Percentiles rank a stretch among this genome's conserved stretches.
These are phyloP conservation scores for Camellia oleifera DNA, from an alignment of 179 eudicot species.

Conservation along the genomic window DNA sequence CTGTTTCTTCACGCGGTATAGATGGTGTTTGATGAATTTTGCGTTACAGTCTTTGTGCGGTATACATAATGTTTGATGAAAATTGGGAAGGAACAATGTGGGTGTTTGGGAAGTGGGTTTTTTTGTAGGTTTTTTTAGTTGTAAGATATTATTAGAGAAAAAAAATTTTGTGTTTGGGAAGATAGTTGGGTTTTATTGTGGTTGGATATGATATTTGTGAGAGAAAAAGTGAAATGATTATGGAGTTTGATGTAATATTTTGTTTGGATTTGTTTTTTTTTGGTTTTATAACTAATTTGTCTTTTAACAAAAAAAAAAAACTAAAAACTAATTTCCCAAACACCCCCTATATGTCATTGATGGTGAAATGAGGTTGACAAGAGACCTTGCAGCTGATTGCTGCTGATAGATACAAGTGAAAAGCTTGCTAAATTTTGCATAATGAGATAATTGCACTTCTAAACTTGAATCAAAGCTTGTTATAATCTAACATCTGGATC, in stretches of 20 bases:
- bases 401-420: not conserved
- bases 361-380: slow-evolving; percentile 6
- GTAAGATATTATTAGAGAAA: too few relatives aligned
- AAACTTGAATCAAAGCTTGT: not conserved
- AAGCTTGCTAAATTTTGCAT: not conserved
- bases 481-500: not conserved
- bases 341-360: not conserved
- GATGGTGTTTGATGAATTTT: not conserved
- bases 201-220: too few relatives aligned
- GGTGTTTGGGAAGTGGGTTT: too few relatives aligned
- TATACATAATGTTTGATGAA: not conserved
- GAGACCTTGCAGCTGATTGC: not conserved
- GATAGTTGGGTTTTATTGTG: too few relatives aligned
- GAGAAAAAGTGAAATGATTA: too few relatives aligned
- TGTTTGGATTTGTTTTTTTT: too few relatives aligned
- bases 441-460: not conserved
- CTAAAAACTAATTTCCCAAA: too few relatives aligned
- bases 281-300: too few relatives aligned
- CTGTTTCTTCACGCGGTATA: not conserved
- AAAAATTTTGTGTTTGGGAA: too few relatives aligned
- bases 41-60: not conserved
- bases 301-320: too few relatives aligned
- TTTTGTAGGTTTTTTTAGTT: too few relatives aligned
- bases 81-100: not conserved
- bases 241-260: too few relatives aligned